phyloP scores from a whole-genome alignment of 345 rosid genomes.

The Eucalyptus melliodora region DNA sequence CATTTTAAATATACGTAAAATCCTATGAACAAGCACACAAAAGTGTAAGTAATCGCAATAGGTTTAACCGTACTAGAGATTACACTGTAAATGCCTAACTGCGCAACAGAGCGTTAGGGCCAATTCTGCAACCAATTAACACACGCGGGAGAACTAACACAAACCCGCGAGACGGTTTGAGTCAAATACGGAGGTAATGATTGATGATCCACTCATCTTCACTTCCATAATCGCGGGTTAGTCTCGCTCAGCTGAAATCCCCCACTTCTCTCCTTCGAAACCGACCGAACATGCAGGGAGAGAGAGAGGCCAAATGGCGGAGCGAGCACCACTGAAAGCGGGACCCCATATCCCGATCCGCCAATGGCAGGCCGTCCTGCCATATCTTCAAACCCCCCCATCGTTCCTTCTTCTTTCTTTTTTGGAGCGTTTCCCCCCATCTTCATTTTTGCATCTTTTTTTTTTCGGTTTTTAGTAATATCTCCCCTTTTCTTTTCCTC shows the following conservation, averaged over 20 bases:
- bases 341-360: conserved; percentile 33
- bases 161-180: neutral
- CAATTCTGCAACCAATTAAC: neutral
- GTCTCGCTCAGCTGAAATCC: neutral
- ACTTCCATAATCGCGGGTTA: neutral
- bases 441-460: neutral
- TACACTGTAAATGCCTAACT: neutral
- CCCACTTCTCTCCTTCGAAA: neutral
- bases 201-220: neutral
- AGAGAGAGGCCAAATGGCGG: conserved; percentile 3
- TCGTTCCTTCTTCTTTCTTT: neutral
- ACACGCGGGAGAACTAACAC: neutral
- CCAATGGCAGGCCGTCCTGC: conserved; percentile 44
- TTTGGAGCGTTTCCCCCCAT: neutral
- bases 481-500: neutral
- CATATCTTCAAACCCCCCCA: conserved; percentile 23
- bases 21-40: too few species aligned
- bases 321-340: conserved; percentile 27
- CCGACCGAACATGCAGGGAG: neutral
- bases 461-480: neutral
- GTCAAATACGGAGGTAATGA: neutral
- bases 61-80: neutral
- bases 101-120: neutral
- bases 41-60: neutral
- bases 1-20: too few species aligned